Conservation (phyloP, 768 basidiomycete genomes). For the Hemileccinum impolitum region DNA sequence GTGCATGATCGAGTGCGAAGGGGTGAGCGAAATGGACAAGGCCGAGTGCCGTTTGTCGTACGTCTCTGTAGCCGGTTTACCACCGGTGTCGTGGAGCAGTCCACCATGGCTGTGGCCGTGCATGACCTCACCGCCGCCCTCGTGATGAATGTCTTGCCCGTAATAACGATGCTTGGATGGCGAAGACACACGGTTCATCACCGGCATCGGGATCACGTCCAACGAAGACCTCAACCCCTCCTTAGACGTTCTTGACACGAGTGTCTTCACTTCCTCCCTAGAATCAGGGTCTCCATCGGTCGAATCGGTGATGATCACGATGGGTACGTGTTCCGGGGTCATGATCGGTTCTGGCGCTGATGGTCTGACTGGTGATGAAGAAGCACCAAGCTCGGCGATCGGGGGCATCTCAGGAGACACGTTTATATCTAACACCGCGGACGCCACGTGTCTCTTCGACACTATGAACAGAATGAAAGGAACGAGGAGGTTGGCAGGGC, state of each 20-base stretch:
- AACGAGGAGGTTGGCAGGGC: conserved; percentile 21
- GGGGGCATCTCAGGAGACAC: conserved; percentile 3
- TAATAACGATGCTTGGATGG: conserved; percentile 23
- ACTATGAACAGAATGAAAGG: conserved; percentile 20
- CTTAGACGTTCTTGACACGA: conserved; percentile 3
- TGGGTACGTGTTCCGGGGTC: conserved; percentile 10
- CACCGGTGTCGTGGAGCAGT: conserved; percentile 5
- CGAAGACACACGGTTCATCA: conserved; percentile 18
- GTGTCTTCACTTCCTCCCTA: conserved; percentile 4
- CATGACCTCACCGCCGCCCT: not conserved
- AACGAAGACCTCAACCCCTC: not conserved
- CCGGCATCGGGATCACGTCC: conserved; percentile 12
- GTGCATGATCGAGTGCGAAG: conserved; percentile 14
- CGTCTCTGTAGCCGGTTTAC: not conserved
- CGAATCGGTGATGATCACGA: conserved; percentile 19
- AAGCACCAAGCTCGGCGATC: not conserved
- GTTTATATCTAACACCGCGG: conserved; percentile 17
- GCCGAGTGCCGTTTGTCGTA: conserved; percentile 2
- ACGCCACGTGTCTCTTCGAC: conserved; percentile 18
- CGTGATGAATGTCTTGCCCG: conserved; percentile 8
- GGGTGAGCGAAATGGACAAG: too few species aligned
- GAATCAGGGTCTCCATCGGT: not conserved
- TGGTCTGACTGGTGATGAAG: not conserved
- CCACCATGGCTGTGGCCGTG: not conserved
- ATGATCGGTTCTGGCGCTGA: not conserved